These are phyloP conservation scores for Taiozyma sp. DNA, from an alignment of 1,139 yeast genomes.

Conservation along the genomic window DNA sequence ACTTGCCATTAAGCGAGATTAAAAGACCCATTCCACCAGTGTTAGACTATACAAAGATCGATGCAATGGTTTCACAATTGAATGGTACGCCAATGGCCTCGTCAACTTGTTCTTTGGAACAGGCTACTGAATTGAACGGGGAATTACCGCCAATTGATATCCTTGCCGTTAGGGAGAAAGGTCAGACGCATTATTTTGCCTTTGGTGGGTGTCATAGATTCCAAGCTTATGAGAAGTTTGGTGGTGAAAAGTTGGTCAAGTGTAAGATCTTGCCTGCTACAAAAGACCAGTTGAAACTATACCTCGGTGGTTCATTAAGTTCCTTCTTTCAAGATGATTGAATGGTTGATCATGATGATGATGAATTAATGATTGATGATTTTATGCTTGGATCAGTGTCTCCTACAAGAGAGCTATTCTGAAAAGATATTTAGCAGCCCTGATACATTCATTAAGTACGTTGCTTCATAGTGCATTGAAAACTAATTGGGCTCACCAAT, in stretches of 20 bases:
- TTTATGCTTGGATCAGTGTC: no score
- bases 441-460: no score
- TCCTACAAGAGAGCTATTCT: no score
- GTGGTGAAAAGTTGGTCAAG: constrained; percentile 47
- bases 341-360: not conserved
- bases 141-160: constrained; percentile 79
- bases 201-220: constrained; percentile 85
- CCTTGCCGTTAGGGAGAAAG: constrained; percentile 57
- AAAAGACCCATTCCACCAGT: constrained; percentile 84
- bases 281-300: constrained; percentile 51
- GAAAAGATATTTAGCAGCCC: not conserved
- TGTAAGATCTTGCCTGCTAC: constrained; percentile 69
- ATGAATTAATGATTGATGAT: not conserved
- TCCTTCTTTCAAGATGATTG: constrained; percentile 37
- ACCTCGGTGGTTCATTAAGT: constrained; percentile 64
- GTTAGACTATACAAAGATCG: constrained; percentile 64
- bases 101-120: constrained; percentile 51
- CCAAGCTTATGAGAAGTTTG: constrained; percentile 63
- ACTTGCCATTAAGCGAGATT: constrained; percentile 61
- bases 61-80: constrained; percentile 73
- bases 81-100: constrained; percentile 62
- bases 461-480: no score
- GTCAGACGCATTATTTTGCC: constrained; percentile 64
- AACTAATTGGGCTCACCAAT: no score
- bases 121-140: constrained; percentile 40